Base-by-base conservation (phyloP, 176 grass and related monocot genomes). In the Oryza meridionalis region DNA sequence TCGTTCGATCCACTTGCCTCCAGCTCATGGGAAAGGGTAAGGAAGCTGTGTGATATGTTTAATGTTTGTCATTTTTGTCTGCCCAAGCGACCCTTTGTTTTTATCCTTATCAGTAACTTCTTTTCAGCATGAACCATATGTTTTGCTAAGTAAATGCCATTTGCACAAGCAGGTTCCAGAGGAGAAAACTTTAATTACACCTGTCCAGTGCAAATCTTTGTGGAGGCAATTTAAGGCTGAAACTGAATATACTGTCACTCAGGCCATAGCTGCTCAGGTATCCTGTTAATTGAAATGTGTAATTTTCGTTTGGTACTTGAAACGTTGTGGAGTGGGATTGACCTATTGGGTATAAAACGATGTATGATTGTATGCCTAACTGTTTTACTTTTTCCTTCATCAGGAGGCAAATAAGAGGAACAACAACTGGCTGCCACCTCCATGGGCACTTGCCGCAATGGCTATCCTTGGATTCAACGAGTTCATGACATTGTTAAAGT, bases 381-480 rank as follows among this genome's bases (percentile, higher is more conserved):
- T 9, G 46, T 72, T 58, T 46, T 76, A 22, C 69, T 79, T 22
- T 81, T 86, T 33, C 22, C 25, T 79, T 81, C 75, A 35, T 72
- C 76, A 99, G 96, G 96, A 99, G 89, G 96, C 96, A 83, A 88
- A 99, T 72, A 99, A 96, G 86, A 90, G 87, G 69, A 99, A 99
- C 81, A 99, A 99, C 84, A 99, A 92, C 85, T 90, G 91, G 93
- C 33, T 99, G 45, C 96, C 96, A 69, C 96, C 93, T 90, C 96
- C 96, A 72, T 99, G 96, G 96, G 96, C 96, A 42, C 92, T 99
- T 69, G 96, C 87, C 47, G 96, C 96, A 69, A 96, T 99, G 80
- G 73, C 79, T 53, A 70, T 99, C 26, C 90, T 99, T 83, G 96
- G 96, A 55, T 99, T 99, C 88, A 99, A 99, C 12, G 97, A 99